Percentiles rank a stretch among this genome's conserved stretches.
Evolutionary conservation across 495 filamentous ascomycete species (phyloP).

Genomic region (Neurospora sublineolata): DNA sequence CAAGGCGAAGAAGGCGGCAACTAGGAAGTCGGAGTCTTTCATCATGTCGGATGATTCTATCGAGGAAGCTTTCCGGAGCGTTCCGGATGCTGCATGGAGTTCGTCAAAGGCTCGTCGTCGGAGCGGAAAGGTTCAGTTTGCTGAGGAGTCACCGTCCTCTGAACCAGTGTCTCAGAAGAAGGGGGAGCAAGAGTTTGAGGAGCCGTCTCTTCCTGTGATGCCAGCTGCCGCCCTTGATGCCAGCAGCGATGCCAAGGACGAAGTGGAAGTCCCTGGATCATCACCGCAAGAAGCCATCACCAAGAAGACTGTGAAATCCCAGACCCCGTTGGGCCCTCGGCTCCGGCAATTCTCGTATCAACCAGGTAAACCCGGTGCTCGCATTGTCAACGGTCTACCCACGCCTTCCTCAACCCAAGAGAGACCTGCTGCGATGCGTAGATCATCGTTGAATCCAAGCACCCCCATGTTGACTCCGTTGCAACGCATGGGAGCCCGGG

Average conservation of each 20-base stretch:
- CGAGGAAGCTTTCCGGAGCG: slow-evolving; percentile 30
- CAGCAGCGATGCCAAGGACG: slow-evolving; percentile 1
- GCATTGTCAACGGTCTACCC: slow-evolving; percentile 19
- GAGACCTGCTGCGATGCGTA: slow-evolving; percentile 19
- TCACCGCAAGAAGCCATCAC: slow-evolving; percentile 5
- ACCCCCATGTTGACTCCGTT: slow-evolving; percentile 29
- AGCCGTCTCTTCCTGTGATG: not conserved
- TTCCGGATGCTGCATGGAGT: slow-evolving; percentile 24
- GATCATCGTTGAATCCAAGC: slow-evolving; percentile 9
- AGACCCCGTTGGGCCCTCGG: slow-evolving; percentile 7
- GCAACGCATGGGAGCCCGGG: slow-evolving; percentile 36
- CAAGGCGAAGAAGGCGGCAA: slow-evolving; percentile 7
- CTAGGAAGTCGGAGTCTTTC: slow-evolving; percentile 16
- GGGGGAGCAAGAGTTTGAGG: not conserved
- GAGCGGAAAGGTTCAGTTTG: slow-evolving; percentile 1
- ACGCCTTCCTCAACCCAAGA: slow-evolving; percentile 21
- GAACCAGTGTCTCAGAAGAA: not conserved
- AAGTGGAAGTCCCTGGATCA: slow-evolving; percentile 20
- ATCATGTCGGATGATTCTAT: slow-evolving; percentile 37
- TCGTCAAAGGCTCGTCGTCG: not conserved
- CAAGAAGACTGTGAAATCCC: not conserved
- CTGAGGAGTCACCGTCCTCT: slow-evolving; percentile 1
- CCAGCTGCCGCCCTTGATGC: not conserved
- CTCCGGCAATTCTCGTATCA: slow-evolving; percentile 18
- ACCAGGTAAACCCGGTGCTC: slow-evolving; percentile 6